Percentiles rank a stretch among this genome's conserved stretches.
Evolutionary conservation across 768 basidiomycete species (phyloP).

Genomic region (Saitozyma sp.): DNA sequence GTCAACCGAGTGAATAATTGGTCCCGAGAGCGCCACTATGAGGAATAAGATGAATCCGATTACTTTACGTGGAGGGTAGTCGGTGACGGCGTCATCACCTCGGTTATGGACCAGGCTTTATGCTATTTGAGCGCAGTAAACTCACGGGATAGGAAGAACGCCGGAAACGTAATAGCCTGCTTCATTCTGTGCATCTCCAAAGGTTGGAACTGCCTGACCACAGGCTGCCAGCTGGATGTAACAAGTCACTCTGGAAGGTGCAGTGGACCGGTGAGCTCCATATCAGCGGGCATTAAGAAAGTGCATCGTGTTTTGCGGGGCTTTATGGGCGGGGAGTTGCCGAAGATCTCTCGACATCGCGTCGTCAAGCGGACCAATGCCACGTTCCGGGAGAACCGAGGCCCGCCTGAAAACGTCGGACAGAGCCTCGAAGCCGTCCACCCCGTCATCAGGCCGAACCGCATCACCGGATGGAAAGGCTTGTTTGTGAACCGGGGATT

Average conservation of each 20-base stretch:
- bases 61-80: slow-evolving; percentile 40
- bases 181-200: slow-evolving; percentile 16
- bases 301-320: too few relatives aligned
- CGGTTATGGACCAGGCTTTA: neutral
- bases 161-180: slow-evolving; percentile 25
- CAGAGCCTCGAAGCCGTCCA: slow-evolving; percentile 59
- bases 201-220: neutral
- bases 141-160: slow-evolving; percentile 33
- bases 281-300: too few relatives aligned
- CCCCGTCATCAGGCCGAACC: slow-evolving; percentile 60
- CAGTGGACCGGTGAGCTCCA: too few relatives aligned
- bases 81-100: too few relatives aligned
- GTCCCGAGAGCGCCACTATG: slow-evolving; percentile 70
- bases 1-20: slow-evolving; percentile 69
- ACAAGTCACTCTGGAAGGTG: too few relatives aligned
- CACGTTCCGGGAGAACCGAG: slow-evolving; percentile 52
- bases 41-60: slow-evolving; percentile 69
- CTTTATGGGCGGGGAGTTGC: too few relatives aligned
- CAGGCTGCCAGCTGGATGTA: too few relatives aligned
- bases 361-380: slow-evolving; percentile 43
- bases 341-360: slow-evolving; percentile 10
- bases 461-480: slow-evolving; percentile 65
- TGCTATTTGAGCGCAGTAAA: neutral
- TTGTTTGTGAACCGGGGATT: slow-evolving; percentile 64
- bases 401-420: slow-evolving; percentile 61